A percentile compares a stretch with the other conserved stretches of the same genome.
phyloP scores from a whole-genome alignment of 768 basidiomycete species.

The Sporobolomyces pararoseus region DNA sequence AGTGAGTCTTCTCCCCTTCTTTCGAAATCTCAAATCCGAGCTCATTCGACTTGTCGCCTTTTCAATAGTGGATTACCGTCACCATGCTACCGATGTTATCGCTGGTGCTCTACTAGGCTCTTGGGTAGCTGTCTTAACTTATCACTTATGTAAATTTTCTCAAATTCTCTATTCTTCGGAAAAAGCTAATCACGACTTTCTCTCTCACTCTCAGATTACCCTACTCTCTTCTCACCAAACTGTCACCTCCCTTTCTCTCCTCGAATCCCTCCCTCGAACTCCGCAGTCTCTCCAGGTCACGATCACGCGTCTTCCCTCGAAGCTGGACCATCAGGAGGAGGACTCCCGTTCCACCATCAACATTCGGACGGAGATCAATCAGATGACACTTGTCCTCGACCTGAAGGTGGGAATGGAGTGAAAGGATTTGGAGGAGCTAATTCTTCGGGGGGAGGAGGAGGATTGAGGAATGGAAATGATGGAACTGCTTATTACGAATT shows the following conservation, averaged over 20 bases:
- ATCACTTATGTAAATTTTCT: conserved; percentile 53
- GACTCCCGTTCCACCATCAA: neutral
- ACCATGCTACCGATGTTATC: conserved; percentile 60
- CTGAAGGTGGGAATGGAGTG: conserved; percentile 5
- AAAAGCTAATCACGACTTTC: no score
- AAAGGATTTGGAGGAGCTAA: neutral
- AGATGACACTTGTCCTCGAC: conserved; percentile 13
- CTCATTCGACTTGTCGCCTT: neutral
- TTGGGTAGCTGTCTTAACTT: conserved; percentile 65
- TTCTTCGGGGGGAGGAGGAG: neutral
- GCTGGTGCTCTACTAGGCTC: conserved; percentile 74
- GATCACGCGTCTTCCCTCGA: neutral
- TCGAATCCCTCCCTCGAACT: conserved; percentile 27
- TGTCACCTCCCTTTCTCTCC: conserved; percentile 39
- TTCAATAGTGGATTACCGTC: conserved; percentile 24
- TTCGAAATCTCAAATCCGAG: neutral
- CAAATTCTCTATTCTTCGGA: neutral
- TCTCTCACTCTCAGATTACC: conserved; percentile 26
- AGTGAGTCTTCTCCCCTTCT: conserved; percentile 73
- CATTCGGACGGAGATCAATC: neutral
- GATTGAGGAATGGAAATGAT: neutral
- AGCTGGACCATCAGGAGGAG: neutral
- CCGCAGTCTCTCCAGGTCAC: neutral
- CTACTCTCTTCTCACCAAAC: conserved; percentile 17
- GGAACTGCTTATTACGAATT: neutral